Evolutionary conservation across 345 rosid genomes (phyloP), one percentile per base, ranked within the genome.

Genomic region (Hibiscus tridactylites): DNA sequence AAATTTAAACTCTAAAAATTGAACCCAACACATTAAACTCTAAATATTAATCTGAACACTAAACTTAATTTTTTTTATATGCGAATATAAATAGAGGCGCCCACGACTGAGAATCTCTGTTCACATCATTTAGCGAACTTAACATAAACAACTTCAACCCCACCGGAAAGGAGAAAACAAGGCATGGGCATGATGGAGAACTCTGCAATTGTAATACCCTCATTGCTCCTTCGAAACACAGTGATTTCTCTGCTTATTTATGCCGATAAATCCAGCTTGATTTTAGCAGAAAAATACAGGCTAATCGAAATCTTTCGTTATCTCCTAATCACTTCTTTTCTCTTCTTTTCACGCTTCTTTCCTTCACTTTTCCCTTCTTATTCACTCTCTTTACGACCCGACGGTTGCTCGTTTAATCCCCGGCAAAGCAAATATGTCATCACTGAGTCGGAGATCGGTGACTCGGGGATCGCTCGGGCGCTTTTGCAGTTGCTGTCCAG

Each of bases 381-480:
- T 62, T 39, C 73, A 9, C 56, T 70, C 73, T 71, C 81, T 33
- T 47, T 5, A 6, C 56, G 29, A 9, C 7, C 50, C 65, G 15
- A 70, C 9, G 13, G 13, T 69, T 33, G 28, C 47, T 44, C 72
- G 15, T 13, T 49, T 58, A 61, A 75, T 16, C 65, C 60, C 6
- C 53, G 35, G 75, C 62, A 69, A 71, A 28, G 35, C 35, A 64
- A 10, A 2, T 46, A 19, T 21, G 60, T 3, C 35, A 46, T 12
- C 50, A 17, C 19, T 59, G 39, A 42, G 31, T 54, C 35, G 74
- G 67, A 3, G 10, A 69, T 39, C 10, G 79, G 73, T 4, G 91
- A 87, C 16, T 83, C 97, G 0, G 88, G 93, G 52, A 80, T 93
- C 44, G 85, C 85, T 29, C 87, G 97, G 57, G 88, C 90, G 21